Evolutionary conservation across 495 filamentous ascomycete genomes (phyloP), one percentile per base, ranked within the genome.

Genomic region (Choiromyces venosus): DNA sequence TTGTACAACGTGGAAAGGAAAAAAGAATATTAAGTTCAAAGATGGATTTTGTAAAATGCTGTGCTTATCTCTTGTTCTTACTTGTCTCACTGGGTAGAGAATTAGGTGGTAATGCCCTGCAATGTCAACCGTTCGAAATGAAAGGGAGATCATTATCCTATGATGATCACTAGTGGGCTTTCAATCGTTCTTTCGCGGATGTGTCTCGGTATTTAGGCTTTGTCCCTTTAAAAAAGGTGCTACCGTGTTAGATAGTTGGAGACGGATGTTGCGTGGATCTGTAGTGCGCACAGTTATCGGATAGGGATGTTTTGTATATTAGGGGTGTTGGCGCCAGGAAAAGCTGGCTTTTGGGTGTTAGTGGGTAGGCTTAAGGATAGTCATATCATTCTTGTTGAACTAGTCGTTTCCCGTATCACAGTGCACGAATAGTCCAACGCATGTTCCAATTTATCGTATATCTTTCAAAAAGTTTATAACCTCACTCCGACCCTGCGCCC

Each of bases 401-500:
- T 46, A n/a, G 42, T 21, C 42, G 42, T 46, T 19, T 42, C 21
- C 46, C 46, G 46, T 12, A 8, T 10, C 46, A 46, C 42, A 25
- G 46, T 10, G 21, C 46, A 52, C 4, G 21, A 25, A 52, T 0
- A 25, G 8, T 46, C 19, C 19, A 16, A 16, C 19, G 42, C 42
- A 52, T 9, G 10, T 61, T 10, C 52, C 25, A 16, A 6, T 14
- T 61, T 33, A 61, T 61, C 12, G 2, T 12, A 2, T 16, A 33
- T 18, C 25, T 39, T 69, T 73, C 37, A 81, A 56, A 67, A 74
- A 75, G 7, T 18, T 39, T 12, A 86, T 81, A 36, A 88, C 64
- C 19, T 83, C 82, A 29, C 80, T 75, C 72, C 83, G 82, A 4
- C 87, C 88, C 40, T 84, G 77, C 16, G 65, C 38, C 40, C 84